Base-by-base conservation (phyloP, 371 early-diverging fungal genomes). In the Nematocida sp. region DNA sequence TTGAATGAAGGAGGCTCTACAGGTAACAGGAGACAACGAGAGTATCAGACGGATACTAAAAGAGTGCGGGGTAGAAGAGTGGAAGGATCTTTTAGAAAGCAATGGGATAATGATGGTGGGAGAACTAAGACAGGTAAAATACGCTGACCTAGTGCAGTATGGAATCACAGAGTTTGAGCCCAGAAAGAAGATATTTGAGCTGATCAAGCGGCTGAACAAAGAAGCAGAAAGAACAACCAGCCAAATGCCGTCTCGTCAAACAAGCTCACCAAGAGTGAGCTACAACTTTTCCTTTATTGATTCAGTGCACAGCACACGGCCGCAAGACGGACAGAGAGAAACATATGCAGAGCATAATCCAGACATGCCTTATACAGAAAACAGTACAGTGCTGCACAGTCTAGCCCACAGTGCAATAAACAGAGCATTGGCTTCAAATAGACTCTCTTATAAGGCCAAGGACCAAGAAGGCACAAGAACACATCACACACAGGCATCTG, bases 101-200 rank as follows among this genome's bases (percentile, higher is more conserved):
- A 25, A 60, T 49, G 74, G 74, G 4, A 31, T 70, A 29, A 17
- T 2, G 25, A 48, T 29, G 19, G 37, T 61, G 23, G 19, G 61
- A 2, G 51, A 60, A 13, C 38, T 78, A 17, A 34, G 76, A 23
- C 21, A 34, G 17, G 60, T 78, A 2, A 78, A 78, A 47, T 75
- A 75, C 38, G 46, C 75, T 1, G 78, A 78, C 41, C 63, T 78
- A n/a, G 62, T 75, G 25, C 64, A 78, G 60, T 65, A 61, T 31
- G 75, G 75, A 5, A 78, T 78, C 11, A 65, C 63, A 19, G 66
- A 75, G 45, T 61, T 75, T n/a, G 66, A 65, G 54, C 60, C 64
- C n/a, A 55, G 76, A 45, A 53, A 63, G 31, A 78, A 53, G 46
- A 65, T 78, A 34, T 78, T 75, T 54, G 78, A 75, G 49, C 48